Conservation (phyloP, 106 monocot species). For the Acorus gramineus region DNA sequence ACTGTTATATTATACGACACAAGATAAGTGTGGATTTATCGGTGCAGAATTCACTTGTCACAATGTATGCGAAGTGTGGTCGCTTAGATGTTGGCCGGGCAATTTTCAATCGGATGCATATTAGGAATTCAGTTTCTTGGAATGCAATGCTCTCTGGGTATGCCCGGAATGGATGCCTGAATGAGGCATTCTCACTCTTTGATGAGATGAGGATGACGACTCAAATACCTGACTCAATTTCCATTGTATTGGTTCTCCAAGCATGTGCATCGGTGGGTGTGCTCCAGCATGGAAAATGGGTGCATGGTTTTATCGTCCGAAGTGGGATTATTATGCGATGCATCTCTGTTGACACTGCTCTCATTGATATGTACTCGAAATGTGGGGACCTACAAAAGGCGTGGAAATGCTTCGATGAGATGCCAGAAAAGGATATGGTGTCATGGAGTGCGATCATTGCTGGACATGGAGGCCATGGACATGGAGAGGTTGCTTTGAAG, state of each 20-base stretch:
- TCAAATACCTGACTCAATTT: conserved; percentile 40
- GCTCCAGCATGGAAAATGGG: conserved; percentile 30
- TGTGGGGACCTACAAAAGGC: conserved; percentile 29
- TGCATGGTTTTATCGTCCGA: conserved; percentile 36
- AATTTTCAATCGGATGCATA: conserved; percentile 34
- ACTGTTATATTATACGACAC: conserved; percentile 44
- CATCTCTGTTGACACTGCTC: conserved; percentile 38
- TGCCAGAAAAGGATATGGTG: conserved; percentile 23
- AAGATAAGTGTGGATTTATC: conserved; percentile 20
- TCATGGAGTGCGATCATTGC: conserved; percentile 36
- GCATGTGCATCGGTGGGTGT: conserved; percentile 42
- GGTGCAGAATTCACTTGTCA: conserved; percentile 45
- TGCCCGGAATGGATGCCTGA: conserved; percentile 34
- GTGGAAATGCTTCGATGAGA: conserved; percentile 21
- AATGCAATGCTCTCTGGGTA: conserved; percentile 47
- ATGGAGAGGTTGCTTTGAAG: conserved; percentile 19
- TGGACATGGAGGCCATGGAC: conserved; percentile 38
- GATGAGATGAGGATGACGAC: conserved; percentile 19
- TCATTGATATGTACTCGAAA: conserved; percentile 53
- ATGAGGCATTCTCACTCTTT: conserved; percentile 28
- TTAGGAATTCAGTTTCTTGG: conserved; percentile 60
- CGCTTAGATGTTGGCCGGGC: conserved; percentile 7
- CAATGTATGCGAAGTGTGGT: conserved; percentile 59
- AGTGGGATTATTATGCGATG: background rate
- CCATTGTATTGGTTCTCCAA: conserved; percentile 44